These are phyloP conservation scores for Aspergillus sp. DNA, from an alignment of 2,329 filamentous ascomycete genomes.

Conservation along the genomic window DNA sequence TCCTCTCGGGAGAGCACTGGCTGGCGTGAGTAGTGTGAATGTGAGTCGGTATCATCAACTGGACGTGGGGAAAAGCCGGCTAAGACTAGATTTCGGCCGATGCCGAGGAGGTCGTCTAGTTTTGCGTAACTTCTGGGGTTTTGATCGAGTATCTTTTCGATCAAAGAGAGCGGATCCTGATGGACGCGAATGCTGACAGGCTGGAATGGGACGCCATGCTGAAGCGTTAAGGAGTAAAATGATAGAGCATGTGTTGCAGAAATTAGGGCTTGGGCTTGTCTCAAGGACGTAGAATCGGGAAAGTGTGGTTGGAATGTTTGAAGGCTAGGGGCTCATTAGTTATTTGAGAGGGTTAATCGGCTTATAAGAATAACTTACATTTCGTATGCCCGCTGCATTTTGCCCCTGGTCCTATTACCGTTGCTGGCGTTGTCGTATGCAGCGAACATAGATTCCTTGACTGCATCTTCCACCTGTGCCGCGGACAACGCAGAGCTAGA, in stretches of 20 bases:
- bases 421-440: constrained; percentile 67
- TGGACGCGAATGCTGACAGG: constrained; percentile 67
- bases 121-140: constrained; percentile 63
- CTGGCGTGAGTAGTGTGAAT: constrained; percentile 14
- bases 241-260: constrained; percentile 64
- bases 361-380: constrained; percentile 41
- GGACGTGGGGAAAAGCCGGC: constrained; percentile 40
- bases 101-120: constrained; percentile 62
- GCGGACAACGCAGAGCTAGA: constrained; percentile 38
- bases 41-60: constrained; percentile 16
- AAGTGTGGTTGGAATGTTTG: constrained; percentile 46
- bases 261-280: constrained; percentile 54
- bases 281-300: constrained; percentile 38
- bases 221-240: constrained; percentile 63
- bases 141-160: constrained; percentile 62
- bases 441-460: constrained; percentile 54
- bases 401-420: constrained; percentile 62
- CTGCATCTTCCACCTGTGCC: constrained; percentile 51
- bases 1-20: constrained; percentile 24
- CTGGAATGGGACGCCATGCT: constrained; percentile 65
- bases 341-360: background rate
- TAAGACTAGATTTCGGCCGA: constrained; percentile 58
- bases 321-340: constrained; percentile 29
- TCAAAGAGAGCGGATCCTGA: constrained; percentile 58
- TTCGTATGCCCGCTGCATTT: constrained; percentile 61